Evolutionary conservation across 306 rosid genomes (phyloP), one percentile per base, ranked within the genome.

Genomic region (Lagenaria siceraria): DNA sequence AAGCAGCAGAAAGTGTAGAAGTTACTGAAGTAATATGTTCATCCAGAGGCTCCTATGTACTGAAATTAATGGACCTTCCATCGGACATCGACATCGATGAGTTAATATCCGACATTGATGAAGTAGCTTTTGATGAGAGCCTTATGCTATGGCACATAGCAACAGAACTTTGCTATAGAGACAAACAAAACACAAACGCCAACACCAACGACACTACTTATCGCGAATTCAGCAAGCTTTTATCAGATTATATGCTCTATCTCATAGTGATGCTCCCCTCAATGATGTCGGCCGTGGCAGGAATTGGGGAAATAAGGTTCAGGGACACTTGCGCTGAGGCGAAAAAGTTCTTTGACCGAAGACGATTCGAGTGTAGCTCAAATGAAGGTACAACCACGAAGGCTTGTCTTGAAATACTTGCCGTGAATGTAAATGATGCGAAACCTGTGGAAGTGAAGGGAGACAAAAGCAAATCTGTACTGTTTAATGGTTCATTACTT

Each of bases 201-300:
- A 7, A n/a, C n/a, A n/a, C n/a, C n/a, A n/a, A 38, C 42, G 0
- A 3, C 25, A 0, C 2, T 48, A 18, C n/a, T n/a, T n/a, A 5
- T 12, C 70, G 40, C 0, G 62, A 69, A 27, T 68, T 80, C 31
- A 19, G 76, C 59, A 86, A 75, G 75, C 35, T 36, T 1, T 71
- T 83, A 6, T 86, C 88, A 17, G 84, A 85, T 46, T 86, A 83
- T 78, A 80, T 86, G 88, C 4, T 86, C 6, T 86, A 83, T 46
- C 86, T 86, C 19, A 36, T 86, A 4, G 76, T 83, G 8, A 53
- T 83, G 79, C 81, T 83, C 19, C 86, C 88, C 0, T 43, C 56
- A 0, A 33, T 86, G 81, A 82, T 86, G 80, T 83, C 84, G 2
- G 54, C 80, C 18, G 80, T 82, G 24, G 79, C 86, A 1, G 87